Conservation (phyloP, 768 basidiomycete species). For the Tricholoma saponaceum region DNA sequence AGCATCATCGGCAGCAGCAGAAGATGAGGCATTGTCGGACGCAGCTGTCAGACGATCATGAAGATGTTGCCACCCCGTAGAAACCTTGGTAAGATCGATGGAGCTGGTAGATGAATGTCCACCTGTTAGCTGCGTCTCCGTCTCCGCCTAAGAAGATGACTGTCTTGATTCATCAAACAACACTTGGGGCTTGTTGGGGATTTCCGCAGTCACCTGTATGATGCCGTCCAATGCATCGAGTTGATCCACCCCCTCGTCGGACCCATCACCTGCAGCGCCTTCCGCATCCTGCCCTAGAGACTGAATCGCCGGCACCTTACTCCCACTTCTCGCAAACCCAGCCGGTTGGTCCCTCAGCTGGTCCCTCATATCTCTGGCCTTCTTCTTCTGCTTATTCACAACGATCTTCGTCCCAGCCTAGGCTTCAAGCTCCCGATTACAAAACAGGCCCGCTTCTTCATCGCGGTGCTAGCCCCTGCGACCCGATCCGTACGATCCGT, state of each 20-base stretch:
- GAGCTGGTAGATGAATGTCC: constrained; percentile 10
- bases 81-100: constrained; percentile 30
- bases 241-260: not conserved
- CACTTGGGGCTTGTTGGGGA: not conserved
- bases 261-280: constrained; percentile 5
- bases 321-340: constrained; percentile 51
- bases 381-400: constrained; percentile 2
- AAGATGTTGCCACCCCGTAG: constrained; percentile 17
- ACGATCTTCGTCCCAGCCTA: not conserved
- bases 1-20: not conserved
- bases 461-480: not conserved
- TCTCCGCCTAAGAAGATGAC: not conserved
- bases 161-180: not conserved
- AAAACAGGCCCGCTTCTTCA: not conserved
- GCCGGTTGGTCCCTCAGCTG: constrained; percentile 44
- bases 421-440: not conserved
- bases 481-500: not conserved
- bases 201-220: not conserved
- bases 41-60: not conserved
- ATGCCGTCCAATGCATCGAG: not conserved
- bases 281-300: constrained; percentile 17
- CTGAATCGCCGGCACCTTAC: constrained; percentile 22
- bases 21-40: not conserved
- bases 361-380: constrained; percentile 11
- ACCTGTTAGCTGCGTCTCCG: constrained; percentile 11